phyloP scores from a whole-genome alignment of 441 rosid species.

The Euphorbia neoarborescens region DNA sequence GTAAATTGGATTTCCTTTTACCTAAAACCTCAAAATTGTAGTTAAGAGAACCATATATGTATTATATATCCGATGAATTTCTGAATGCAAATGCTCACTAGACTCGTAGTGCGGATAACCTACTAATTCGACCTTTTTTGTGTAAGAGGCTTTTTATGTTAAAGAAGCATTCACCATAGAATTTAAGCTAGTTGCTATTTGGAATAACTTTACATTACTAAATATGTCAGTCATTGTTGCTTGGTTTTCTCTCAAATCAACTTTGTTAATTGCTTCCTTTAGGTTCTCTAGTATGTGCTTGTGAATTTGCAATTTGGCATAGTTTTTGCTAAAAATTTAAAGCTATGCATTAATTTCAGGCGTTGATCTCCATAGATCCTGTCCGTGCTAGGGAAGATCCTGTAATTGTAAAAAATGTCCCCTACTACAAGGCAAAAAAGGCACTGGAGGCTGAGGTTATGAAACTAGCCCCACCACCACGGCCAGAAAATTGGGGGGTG shows the following conservation, averaged over 20 bases:
- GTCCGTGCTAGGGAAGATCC: conserved; percentile 75
- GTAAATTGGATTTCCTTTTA: neutral
- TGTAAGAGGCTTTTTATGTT: neutral
- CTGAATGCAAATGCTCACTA: neutral
- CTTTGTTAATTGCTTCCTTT: neutral
- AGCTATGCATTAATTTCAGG: conserved; percentile 35
- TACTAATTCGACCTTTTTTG: neutral
- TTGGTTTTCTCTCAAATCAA: neutral
- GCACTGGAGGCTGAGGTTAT: conserved; percentile 65
- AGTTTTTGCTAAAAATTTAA: neutral
- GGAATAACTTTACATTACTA: neutral
- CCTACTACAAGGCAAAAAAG: conserved; percentile 75
- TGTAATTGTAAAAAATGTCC: conserved; percentile 63
- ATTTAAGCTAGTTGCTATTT: neutral
- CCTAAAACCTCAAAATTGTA: neutral
- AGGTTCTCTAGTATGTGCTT: conserved; percentile 7
- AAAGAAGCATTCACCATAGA: neutral
- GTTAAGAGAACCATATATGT: neutral
- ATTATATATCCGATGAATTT: neutral
- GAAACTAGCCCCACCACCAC: conserved; percentile 66
- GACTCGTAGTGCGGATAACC: neutral
- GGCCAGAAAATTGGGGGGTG: conserved; percentile 90
- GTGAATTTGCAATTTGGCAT: neutral
- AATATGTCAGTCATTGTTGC: neutral
- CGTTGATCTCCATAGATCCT: conserved; percentile 70